Evolutionary conservation across 345 rosid species (phyloP).

Genomic region (Microthlaspi erraticum): DNA sequence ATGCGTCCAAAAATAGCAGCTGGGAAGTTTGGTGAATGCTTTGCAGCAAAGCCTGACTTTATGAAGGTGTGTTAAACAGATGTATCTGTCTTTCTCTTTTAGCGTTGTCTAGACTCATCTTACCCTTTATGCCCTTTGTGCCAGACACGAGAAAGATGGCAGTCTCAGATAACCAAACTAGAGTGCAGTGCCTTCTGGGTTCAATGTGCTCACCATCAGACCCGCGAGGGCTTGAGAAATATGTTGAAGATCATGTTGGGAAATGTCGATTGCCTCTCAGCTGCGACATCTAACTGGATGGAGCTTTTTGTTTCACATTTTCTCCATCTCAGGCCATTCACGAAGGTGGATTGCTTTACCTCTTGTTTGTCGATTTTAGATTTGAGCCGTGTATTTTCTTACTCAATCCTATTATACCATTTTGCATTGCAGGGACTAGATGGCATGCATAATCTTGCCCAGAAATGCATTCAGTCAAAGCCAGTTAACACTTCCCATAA

Average conservation of each 20-base stretch:
- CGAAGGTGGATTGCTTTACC: conserved; percentile 55
- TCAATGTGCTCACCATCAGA: conserved; percentile 79
- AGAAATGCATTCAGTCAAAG: conserved; percentile 80
- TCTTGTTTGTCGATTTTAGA: conserved; percentile 18
- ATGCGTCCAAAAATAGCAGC: conserved; percentile 70
- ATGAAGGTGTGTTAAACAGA: conserved; percentile 67
- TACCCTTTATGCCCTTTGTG: neutral
- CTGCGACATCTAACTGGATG: conserved; percentile 76
- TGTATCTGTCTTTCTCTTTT: conserved; percentile 15
- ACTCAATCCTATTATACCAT: conserved; percentile 25
- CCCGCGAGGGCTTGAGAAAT: conserved; percentile 89
- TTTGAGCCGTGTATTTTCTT: conserved; percentile 2
- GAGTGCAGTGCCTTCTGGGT: conserved; percentile 88
- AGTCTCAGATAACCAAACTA: conserved; percentile 78
- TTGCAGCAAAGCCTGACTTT: conserved; percentile 86
- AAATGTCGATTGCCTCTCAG: conserved; percentile 56
- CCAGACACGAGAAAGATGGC: conserved; percentile 98
- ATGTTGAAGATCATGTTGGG: conserved; percentile 92
- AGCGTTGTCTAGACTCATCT: conserved; percentile 20
- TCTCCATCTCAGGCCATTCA: conserved; percentile 85
- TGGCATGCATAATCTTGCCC: conserved; percentile 85
- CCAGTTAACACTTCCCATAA: conserved; percentile 66
- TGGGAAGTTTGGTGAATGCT: conserved; percentile 85
- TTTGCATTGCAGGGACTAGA: conserved; percentile 73
- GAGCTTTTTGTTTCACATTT: conserved; percentile 84